Evolutionary conservation across 1,284 basidiomycete species (phyloP), one percentile per base, ranked within the genome.

Genomic region (Gastroboletus turbinatus): DNA sequence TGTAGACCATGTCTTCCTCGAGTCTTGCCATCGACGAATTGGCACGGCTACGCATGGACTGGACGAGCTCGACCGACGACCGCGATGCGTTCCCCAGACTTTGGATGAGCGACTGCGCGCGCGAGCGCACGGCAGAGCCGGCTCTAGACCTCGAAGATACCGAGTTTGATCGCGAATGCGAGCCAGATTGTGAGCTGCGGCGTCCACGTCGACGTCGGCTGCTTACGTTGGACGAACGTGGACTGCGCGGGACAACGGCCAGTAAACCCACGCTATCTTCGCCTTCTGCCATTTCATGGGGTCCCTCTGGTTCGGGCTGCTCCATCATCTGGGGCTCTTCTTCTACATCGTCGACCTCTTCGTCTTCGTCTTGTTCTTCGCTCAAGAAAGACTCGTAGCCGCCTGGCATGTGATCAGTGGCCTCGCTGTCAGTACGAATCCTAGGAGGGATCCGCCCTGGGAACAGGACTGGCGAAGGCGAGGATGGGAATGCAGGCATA

Each of bases 251-350:
- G 40, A 75, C 69, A 52, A 78, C 80, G 11, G 73, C 63, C 48
- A 82, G 71, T 33, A 92, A 72, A 14, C 88, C 90, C 47, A 92
- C 83, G 50, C 80, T 79, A 63, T 91, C 88, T 48, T 89, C 86
- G 32, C 79, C 77, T 67, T 91, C 88, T 11, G 79, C 84, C 48
- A 78, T 82, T 59, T 84, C 84, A 32, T 82, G 73, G 9, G 78
- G 78, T 5, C 80, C 80, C 54, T 82, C 80, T 11, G 78, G 77
- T 54, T 79, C 80, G 2, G 79, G 79, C 39, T 80, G 77, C 56
- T 80, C 80, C 73, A 81, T 75, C 68, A 78, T 77, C 33, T 76
- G 78, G 10, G 67, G 69, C 43, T 75, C 74, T 27, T 64, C 63
- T 29, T 77, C 73, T 23, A 67, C 75, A 5, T 74, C 75, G 0